Base-by-base conservation (phyloP, 495 filamentous ascomycete species). In the Penicillium canariense region DNA sequence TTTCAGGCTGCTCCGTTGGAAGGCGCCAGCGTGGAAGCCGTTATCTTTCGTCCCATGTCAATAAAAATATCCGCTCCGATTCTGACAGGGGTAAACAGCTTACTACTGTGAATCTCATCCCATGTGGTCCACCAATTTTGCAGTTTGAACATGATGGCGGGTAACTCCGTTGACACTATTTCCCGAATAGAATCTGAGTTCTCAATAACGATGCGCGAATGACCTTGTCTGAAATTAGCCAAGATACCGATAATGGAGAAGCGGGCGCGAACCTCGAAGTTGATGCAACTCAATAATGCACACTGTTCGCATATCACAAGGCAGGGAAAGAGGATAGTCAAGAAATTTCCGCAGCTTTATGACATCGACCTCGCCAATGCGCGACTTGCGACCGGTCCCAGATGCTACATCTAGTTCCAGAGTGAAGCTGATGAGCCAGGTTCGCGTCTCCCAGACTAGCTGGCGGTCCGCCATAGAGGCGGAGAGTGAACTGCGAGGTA, bases 81-180 rank as follows among this genome's bases (percentile, higher is more conserved):
- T n/a, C 15, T 39, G 10, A 25, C 10, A 20, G 26, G 43, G 3
- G 3, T 10, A 18, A 28, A 42, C 3, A 18, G 30, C 73, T 56
- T 50, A 74, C 73, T 71, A 11, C 67, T 62, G 48, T 76, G 73
- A n/a, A 74, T 69, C n/a, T 73, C 66, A 45, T 76, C 73, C 73
- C 73, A 76, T 17, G 63, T 67, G 1, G 63, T 66, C 69, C 70
- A 74, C 73, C 73, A 76, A 15, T 58, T 67, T 26, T 72, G 67
- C 7, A 76, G 51, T 39, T 68, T 65, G 20, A 57, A 42, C 68
- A 76, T 71, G 3, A 73, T 69, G 4, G 64, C 63, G 2, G 73
- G 73, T 1, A 76, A 46, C 34, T 74, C 70, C 11, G 44, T 54
- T 5, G 58, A 38, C 9, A 70, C 58, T 18, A 76, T 68, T n/a